Evolutionary conservation across 371 early-diverging fungal species (phyloP), one percentile per base, ranked within the genome.

Genomic region (Apophysomyces elegans): DNA sequence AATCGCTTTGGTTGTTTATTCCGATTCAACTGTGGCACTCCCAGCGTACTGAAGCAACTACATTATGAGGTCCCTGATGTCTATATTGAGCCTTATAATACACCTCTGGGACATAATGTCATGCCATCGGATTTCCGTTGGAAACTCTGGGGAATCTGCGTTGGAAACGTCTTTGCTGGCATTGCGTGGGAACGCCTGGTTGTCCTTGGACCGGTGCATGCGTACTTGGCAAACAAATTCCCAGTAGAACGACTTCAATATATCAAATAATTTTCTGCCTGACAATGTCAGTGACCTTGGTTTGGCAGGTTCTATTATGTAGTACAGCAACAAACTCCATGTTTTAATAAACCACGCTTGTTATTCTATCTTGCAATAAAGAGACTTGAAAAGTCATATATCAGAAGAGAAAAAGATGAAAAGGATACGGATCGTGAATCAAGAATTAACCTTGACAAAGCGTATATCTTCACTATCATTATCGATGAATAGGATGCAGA

Each of bases 21-120:
- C 86, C 86, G 88, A 67, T 70, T 93, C 72, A 92, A 93, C 75
- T 93, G 93, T 70, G 93, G 93, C 45, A 76, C 86, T 7, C 54
- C 81, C 6, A 59, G 74, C 1, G 75, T 65, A 5, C 67, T 86
- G 35, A 80, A 71, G n/a, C 67, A 70, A 46, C 66, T 83, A 14
- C 88, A 88, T 6, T 87, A 82, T 54, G 76, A 81, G 18, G 21
- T 58, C 18, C 86, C 86, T 36, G 63, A 68, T n/a, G 84, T 83
- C 59, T 56, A 76, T 38, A 88, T 91, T 45, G 77, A 74, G 61
- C 70, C 62, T 9, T 93, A 88, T 70, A 87, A 90, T 68, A 77
- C 79, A 9, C 79, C 79, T 16, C 61, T 78, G 2, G 91, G 91
- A 13, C 89, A 90, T 67, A 92, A 92, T 54, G 86, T 92, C 7